phyloP scores from a whole-genome alignment of 139 green algal genomes.

The Marvania coccoides region DNA sequence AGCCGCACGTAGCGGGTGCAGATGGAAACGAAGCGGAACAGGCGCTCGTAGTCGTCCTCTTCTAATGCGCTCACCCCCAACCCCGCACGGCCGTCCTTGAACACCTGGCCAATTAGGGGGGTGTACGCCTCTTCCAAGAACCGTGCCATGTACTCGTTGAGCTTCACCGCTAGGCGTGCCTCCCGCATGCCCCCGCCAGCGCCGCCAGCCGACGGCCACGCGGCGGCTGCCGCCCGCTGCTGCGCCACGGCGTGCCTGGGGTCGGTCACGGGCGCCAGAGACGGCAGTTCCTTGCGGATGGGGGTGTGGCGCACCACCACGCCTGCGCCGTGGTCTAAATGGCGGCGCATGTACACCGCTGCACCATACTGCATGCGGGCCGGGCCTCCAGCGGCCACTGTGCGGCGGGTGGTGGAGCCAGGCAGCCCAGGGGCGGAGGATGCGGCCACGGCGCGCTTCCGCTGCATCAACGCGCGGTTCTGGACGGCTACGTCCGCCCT shows the following conservation, averaged over 20 bases:
- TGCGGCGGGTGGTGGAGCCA: neutral
- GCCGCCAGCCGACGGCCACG: neutral
- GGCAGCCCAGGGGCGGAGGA: neutral
- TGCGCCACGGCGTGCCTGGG: conserved; percentile 10
- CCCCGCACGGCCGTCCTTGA: conserved; percentile 42
- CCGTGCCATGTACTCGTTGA: neutral
- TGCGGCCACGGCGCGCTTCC: neutral
- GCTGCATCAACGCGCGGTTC: neutral
- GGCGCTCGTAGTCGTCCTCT: conserved; percentile 47
- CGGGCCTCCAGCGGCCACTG: neutral
- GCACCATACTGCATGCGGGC: neutral
- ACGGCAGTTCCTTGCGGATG: conserved; percentile 13
- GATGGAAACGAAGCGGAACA: conserved; percentile 49
- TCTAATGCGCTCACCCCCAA: conserved; percentile 45
- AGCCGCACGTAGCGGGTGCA: conserved; percentile 53
- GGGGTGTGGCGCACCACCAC: conserved; percentile 28
- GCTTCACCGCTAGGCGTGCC: neutral
- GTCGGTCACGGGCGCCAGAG: conserved; percentile 8
- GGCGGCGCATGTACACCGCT: conserved; percentile 25
- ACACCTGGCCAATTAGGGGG: conserved; percentile 13
- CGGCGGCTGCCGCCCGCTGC: neutral
- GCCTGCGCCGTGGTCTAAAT: conserved; percentile 16
- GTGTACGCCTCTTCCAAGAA: conserved; percentile 14
- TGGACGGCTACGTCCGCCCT: neutral
- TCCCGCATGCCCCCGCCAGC: neutral